Evolutionary conservation across 1,284 basidiomycete species (phyloP).

Genomic region (Cryptococcus deneoformans): DNA sequence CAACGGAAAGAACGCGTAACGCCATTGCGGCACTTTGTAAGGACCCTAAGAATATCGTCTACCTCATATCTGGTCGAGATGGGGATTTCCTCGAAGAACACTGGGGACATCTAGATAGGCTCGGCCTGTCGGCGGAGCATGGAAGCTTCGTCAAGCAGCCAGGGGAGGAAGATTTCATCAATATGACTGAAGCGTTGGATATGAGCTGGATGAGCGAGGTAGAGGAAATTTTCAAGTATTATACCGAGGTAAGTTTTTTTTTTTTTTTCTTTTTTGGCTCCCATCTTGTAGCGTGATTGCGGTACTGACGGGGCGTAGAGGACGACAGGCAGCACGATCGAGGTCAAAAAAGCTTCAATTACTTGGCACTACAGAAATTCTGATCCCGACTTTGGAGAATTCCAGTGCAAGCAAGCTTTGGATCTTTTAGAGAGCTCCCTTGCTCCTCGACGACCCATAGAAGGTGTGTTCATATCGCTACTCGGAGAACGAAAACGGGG

Average conservation of each 20-base stretch:
- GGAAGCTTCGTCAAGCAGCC: conserved; percentile 87
- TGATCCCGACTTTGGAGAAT: conserved; percentile 57
- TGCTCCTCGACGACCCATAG: conserved; percentile 48
- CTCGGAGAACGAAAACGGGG: no score
- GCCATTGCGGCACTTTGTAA: conserved; percentile 69
- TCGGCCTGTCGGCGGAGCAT: conserved; percentile 96
- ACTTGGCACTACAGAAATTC: conserved; percentile 95
- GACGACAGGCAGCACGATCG: conserved; percentile 93
- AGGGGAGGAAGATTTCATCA: conserved; percentile 72
- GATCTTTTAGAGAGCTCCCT: conserved; percentile 92
- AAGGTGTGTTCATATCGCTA: no score
- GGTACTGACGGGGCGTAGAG: conserved; percentile 50
- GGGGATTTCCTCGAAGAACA: conserved; percentile 87
- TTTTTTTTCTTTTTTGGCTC: not conserved
- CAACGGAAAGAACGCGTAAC: conserved; percentile 69
- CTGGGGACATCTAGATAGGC: conserved; percentile 73
- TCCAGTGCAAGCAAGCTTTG: conserved; percentile 96
- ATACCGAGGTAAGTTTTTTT: conserved; percentile 68
- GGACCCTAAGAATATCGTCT: conserved; percentile 87
- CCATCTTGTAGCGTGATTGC: not conserved
- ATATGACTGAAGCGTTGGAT: conserved; percentile 86
- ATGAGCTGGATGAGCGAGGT: conserved; percentile 99
- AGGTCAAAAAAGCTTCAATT: conserved; percentile 89
- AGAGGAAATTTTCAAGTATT: conserved; percentile 92
- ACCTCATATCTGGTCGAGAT: conserved; percentile 98